Percentiles rank a stretch among this genome's conserved stretches.
phyloP scores from a whole-genome alignment of 176 grass and related monocot species.

The Eremochloa ophiuroides region DNA sequence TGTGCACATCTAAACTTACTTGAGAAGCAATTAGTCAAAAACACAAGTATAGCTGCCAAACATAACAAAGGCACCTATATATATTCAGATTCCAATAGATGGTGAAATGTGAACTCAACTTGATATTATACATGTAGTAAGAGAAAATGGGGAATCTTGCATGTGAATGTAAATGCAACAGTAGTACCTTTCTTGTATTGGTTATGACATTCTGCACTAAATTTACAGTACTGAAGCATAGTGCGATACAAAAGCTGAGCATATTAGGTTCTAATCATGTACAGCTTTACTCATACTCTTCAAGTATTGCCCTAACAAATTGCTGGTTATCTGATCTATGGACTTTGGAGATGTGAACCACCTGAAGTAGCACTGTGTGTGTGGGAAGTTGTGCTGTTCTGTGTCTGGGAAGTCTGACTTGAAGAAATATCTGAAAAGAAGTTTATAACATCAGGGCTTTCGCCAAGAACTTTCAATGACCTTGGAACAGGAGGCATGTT shows the following conservation, averaged over 20 bases:
- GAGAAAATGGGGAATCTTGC: background rate
- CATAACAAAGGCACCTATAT: background rate
- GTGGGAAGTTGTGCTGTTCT: conserved; percentile 47
- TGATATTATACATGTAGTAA: background rate
- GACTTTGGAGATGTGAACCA: conserved; percentile 16
- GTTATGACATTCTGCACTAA: conserved; percentile 8
- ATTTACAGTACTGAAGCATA: conserved; percentile 17
- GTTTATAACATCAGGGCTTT: conserved; percentile 63
- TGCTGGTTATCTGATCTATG: conserved; percentile 24
- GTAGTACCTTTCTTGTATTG: background rate
- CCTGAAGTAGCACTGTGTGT: conserved; percentile 32
- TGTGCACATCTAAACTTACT: background rate
- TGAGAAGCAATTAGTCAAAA: background rate
- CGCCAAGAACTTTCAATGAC: conserved; percentile 51
- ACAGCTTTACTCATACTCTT: conserved; percentile 3
- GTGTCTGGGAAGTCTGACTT: conserved; percentile 33
- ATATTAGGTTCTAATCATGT: conserved; percentile 26
- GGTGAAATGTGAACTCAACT: background rate
- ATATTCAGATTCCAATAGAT: background rate
- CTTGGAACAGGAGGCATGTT: conserved; percentile 71
- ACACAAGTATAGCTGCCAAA: background rate
- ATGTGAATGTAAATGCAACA: background rate
- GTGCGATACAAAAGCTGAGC: background rate
- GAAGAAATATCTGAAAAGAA: conserved; percentile 75
- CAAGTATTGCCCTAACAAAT: conserved; percentile 12